Conservation (phyloP, 306 rosid species). For the Cercis canadensis region DNA sequence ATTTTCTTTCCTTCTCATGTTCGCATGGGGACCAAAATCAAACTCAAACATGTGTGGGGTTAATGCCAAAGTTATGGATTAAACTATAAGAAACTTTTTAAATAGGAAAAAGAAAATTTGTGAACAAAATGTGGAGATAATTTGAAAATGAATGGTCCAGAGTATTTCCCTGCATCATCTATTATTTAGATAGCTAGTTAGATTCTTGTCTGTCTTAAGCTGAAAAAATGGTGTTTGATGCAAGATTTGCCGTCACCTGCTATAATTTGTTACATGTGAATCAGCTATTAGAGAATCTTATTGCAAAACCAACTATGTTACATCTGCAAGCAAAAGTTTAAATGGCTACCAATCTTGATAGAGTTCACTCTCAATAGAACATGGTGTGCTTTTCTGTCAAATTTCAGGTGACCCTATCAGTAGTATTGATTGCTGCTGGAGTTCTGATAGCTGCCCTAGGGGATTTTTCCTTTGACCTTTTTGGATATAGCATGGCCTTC, state of each 20-base stretch:
- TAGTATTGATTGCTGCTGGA: slow-evolving; percentile 78
- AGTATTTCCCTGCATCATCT: too few relatives aligned
- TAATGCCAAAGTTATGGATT: slow-evolving; percentile 9
- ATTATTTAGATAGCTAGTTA: too few relatives aligned
- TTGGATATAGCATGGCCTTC: slow-evolving; percentile 93
- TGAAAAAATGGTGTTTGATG: slow-evolving; percentile 10
- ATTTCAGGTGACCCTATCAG: slow-evolving; percentile 84
- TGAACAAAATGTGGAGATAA: too few relatives aligned
- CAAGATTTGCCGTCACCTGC: background rate
- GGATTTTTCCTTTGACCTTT: slow-evolving; percentile 89
- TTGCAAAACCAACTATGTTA: slow-evolving; percentile 6
- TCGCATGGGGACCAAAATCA: slow-evolving; percentile 9
- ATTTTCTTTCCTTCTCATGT: slow-evolving; percentile 23
- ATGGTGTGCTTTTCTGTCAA: slow-evolving; percentile 27
- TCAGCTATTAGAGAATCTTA: slow-evolving; percentile 15
- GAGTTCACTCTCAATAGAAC: slow-evolving; percentile 25
- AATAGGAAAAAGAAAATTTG: too few relatives aligned
- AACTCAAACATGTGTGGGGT: slow-evolving; percentile 2
- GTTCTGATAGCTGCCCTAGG: slow-evolving; percentile 91
- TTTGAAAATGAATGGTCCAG: too few relatives aligned
- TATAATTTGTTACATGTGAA: slow-evolving; percentile 18
- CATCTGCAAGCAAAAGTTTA: slow-evolving; percentile 19
- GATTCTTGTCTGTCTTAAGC: slow-evolving; percentile 13
- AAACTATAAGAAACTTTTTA: too few relatives aligned
- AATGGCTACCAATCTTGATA: slow-evolving; percentile 24